Evolutionary conservation across 2,329 filamentous ascomycete genomes (phyloP), one percentile per base, ranked within the genome.

Genomic region (Cryphonectria radicalis): DNA sequence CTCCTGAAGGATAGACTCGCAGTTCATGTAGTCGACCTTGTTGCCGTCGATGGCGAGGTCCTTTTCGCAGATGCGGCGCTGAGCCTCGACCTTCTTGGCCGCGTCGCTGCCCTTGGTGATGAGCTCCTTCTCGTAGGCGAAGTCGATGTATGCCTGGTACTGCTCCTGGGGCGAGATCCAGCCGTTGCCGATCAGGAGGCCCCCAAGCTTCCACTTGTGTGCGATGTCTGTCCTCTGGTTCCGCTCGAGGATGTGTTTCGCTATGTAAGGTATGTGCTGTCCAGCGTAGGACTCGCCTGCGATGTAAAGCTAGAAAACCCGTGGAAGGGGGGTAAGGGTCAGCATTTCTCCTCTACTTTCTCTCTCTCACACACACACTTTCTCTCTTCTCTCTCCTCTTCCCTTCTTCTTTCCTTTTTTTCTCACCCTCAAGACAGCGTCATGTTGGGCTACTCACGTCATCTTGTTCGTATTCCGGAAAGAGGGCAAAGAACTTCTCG

Each of bases 211-310:
- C 96, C 95, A 99, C 37, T 82, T 80, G 57, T 83, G 79, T 68
- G 83, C 81, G 6, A 82, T 81, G 32, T 78, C 78, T 19, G 82
- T 80, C n/a, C 84, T 83, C 77, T 92, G 91, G 83, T 99, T 99
- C 73, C 94, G 93, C 64, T 94, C 91, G 71, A 98, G 85, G 69
- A 99, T 97, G 28, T 92, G 92, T 78, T 91, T 91, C n/a, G 95
- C 93, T 74, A 99, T 96, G 80, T 99, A 97, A 1, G 96, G 96
- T 73, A 99, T 98, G 82, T 98, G 92, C 79, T 98, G 96, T 62
- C 96, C 96, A 6, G 96, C 96, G 79, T 95, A 99, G 0, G 95
- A 99, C 83, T 99, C 96, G 76, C 97, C 96, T 1, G 95, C 93
- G 74, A 99, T 87, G 81, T 98, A 99, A 28, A 99, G 84, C 95